Base-by-base conservation (phyloP, 495 filamentous ascomycete genomes). In the Aspergillus panamensis region DNA sequence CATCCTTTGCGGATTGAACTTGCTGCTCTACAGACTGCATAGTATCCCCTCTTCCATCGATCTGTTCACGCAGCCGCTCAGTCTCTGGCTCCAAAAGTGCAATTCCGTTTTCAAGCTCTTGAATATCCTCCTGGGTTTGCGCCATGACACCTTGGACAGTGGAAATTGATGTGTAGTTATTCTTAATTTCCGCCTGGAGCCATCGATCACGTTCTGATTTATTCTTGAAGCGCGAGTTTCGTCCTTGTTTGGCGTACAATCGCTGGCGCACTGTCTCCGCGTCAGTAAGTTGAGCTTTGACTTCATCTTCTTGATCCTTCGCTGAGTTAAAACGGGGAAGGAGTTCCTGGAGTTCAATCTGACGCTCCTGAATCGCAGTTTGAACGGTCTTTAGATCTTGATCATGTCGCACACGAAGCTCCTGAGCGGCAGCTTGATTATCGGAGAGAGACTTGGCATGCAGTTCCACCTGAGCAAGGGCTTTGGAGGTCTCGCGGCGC, bases 161-260 rank as follows among this genome's bases (percentile, higher is more conserved):
- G 3, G 85, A 84, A 30, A 96, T 69, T 5, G 87, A 86, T 25
- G 79, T 77, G 58, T 90, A 87, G 50, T 88, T 86, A n/a, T 92
- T 88, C 43, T 89, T 80, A 61, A 97, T 87, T 67, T 96, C 87
- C 44, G 83, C 81, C 50, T 85, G 83, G 17, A 99, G 77, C 79
- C 82, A 96, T 39, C 83, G 82, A 66, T 99, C 95, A 3, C 94
- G 86, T 64, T 97, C 91, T 3, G 81, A 83, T 72, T 96, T 96
- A 65, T 82, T 93, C 66, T 82, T 88, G 74, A 96, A 97, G 54
- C 89, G 87, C 31, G 87, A 85, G 66, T 88, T 91, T n/a, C 92
- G 86, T 39, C 90, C 89, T 72, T 97, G 95, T 70, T 99, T 99
- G 48, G 89, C 90, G 63, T 96, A 92, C 14, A 99, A 78, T 25